Evolutionary conservation across 2,329 filamentous ascomycete species (phyloP).

Genomic region (Claviceps digitariae): DNA sequence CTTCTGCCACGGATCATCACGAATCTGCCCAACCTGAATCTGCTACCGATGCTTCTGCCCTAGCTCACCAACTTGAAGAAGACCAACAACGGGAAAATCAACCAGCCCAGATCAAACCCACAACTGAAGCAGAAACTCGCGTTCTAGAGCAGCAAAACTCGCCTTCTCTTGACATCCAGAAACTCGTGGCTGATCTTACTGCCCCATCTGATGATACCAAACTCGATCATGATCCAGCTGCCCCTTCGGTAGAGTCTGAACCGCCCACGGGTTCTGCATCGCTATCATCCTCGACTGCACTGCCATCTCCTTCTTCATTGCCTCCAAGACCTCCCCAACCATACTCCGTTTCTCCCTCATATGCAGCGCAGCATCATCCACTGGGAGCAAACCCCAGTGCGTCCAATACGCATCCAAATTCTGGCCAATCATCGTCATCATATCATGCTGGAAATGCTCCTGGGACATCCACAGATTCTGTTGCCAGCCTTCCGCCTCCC

Average conservation of each 20-base stretch:
- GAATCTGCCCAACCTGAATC: slow-evolving; percentile 3
- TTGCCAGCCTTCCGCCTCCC: slow-evolving; percentile 18
- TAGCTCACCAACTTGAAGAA: slow-evolving; percentile 13
- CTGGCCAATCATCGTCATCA: slow-evolving; percentile 20
- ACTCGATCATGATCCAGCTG: slow-evolving; percentile 17
- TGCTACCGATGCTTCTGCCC: slow-evolving; percentile 11
- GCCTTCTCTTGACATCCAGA: slow-evolving; percentile 23
- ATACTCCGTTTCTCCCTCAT: slow-evolving; percentile 23
- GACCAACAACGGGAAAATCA: slow-evolving; percentile 7
- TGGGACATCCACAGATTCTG: slow-evolving; percentile 18
- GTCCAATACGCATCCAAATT: slow-evolving; percentile 17
- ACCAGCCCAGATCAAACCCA: slow-evolving; percentile 12
- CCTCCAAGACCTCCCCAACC: slow-evolving; percentile 32
- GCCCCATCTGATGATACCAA: slow-evolving; percentile 19
- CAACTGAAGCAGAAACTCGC: slow-evolving; percentile 16
- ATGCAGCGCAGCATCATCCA: slow-evolving; percentile 24
- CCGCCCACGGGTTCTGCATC: slow-evolving; percentile 16
- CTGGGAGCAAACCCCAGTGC: slow-evolving; percentile 18
- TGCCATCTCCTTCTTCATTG: slow-evolving; percentile 28
- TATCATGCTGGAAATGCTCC: slow-evolving; percentile 20
- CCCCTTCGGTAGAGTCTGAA: slow-evolving; percentile 14
- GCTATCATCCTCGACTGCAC: slow-evolving; percentile 17
- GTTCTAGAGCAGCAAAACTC: slow-evolving; percentile 17
- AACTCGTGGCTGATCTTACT: slow-evolving; percentile 28
- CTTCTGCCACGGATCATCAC: slow-evolving; percentile 12